phyloP scores from a whole-genome alignment of 139 green algal species.

The Volvox africanus region DNA sequence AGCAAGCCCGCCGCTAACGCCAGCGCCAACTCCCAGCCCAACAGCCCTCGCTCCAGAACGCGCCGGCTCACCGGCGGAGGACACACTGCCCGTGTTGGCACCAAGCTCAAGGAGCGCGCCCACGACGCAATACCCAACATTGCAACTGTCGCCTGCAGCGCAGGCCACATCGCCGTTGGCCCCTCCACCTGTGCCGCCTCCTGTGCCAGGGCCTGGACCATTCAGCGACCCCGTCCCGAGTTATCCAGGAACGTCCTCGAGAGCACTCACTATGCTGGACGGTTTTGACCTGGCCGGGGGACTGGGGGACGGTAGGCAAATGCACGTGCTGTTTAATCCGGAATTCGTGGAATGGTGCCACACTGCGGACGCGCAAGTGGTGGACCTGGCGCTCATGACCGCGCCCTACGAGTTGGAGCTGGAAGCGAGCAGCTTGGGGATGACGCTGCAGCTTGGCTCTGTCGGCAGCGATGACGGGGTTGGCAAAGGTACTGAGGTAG shows the following conservation, averaged over 20 bases:
- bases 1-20: no score
- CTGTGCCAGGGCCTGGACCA: neutral
- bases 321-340: slow-evolving; percentile 23
- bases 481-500: neutral
- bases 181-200: neutral
- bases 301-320: neutral
- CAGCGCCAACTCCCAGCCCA: no score
- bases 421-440: neutral
- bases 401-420: neutral
- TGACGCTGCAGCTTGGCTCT: neutral
- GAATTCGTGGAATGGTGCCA: slow-evolving; percentile 20
- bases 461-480: neutral
- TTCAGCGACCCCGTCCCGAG: neutral
- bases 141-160: no score
- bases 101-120: no score
- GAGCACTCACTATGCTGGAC: neutral
- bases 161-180: neutral
- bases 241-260: neutral
- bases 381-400: slow-evolving; percentile 13
- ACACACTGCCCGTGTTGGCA: no score
- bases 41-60: no score
- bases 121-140: neutral
- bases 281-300: slow-evolving; percentile 6
- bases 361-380: neutral
- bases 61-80: no score